Conservation (phyloP, 345 rosid genomes). For the Trapa incisa region DNA sequence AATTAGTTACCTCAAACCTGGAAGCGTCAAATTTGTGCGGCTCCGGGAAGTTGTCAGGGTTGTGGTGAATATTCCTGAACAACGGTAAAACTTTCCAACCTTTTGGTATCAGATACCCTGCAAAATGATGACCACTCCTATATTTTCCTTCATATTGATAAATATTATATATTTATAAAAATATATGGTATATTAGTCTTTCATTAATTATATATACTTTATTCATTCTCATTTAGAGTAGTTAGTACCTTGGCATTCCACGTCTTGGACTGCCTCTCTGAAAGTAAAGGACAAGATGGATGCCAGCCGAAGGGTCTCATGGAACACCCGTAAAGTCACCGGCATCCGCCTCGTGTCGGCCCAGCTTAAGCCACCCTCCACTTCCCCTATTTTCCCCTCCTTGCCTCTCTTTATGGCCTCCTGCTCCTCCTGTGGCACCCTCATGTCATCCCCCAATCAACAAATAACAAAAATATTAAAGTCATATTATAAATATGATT, state of each 20-base stretch:
- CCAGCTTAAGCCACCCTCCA: conserved; percentile 37
- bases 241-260: conserved; percentile 55
- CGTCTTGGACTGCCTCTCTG: conserved; percentile 87
- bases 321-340: conserved; percentile 60
- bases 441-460: no score
- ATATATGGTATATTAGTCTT: no score
- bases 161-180: no score
- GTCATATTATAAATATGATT: no score
- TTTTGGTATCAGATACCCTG: conserved; percentile 38
- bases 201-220: no score
- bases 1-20: conserved; percentile 29
- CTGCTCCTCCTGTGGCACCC: conserved; percentile 48
- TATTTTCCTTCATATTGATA: no score
- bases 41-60: conserved; percentile 28
- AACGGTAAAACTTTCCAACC: conserved; percentile 53
- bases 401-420: conserved; percentile 36
- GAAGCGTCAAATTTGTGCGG: conserved; percentile 37
- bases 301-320: conserved; percentile 74
- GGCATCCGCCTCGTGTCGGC: conserved; percentile 71
- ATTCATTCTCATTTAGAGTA: no score
- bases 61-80: conserved; percentile 41
- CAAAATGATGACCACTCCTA: neutral
- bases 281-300: conserved; percentile 80
- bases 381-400: conserved; percentile 12
- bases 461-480: no score